Percentiles rank a stretch among this genome's conserved stretches.
Conservation (phyloP, 805 yeast species). For the Myxozyma nipponensis region DNA sequence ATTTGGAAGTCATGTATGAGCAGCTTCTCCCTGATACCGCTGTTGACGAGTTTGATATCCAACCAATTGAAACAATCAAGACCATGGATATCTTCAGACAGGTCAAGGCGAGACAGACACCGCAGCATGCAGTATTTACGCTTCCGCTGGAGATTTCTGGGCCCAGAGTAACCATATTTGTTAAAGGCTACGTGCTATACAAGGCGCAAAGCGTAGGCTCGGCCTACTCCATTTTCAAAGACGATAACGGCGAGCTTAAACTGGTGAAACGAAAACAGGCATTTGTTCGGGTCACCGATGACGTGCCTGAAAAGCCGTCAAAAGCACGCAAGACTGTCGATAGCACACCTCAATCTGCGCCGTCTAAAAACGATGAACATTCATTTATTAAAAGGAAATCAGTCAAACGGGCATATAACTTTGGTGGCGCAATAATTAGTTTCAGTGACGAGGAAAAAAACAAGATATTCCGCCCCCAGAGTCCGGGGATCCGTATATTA, state of each 20-base stretch:
- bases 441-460: conserved; percentile 41
- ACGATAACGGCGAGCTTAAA: conserved; percentile 37
- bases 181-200: conserved; percentile 67
- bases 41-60: conserved; percentile 16
- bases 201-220: conserved; percentile 50
- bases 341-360: conserved; percentile 38
- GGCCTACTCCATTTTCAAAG: conserved; percentile 46
- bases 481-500: conserved; percentile 57
- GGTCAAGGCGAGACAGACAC: conserved; percentile 58
- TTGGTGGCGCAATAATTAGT: conserved; percentile 48
- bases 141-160: conserved; percentile 44
- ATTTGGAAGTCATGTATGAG: conserved; percentile 42
- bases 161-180: conserved; percentile 54
- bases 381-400: conserved; percentile 28
- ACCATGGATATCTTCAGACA: conserved; percentile 33
- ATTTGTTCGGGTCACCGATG: neutral
- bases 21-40: neutral
- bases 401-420: conserved; percentile 40
- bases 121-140: conserved; percentile 58
- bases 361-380: too few relatives aligned
- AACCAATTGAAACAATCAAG: conserved; percentile 25
- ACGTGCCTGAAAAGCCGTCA: neutral
- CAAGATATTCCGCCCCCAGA: conserved; percentile 37
- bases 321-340: neutral
- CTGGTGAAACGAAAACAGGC: conserved; percentile 29